Percentiles rank a stretch among this genome's conserved stretches.
Conservation (phyloP, 2,329 filamentous ascomycete genomes). For the Lithohypha guttulata region DNA sequence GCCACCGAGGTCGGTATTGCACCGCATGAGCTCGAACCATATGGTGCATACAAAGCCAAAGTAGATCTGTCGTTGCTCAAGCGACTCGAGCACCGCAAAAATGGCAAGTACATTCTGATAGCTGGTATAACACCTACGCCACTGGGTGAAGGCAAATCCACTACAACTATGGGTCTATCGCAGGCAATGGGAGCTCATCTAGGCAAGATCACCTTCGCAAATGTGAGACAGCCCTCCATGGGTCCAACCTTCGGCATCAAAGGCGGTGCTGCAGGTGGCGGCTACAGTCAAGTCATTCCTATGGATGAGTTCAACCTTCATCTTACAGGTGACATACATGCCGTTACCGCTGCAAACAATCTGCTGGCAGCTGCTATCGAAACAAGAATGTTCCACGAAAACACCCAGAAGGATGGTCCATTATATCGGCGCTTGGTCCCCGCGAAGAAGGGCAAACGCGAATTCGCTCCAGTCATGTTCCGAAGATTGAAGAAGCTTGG, state of each 20-base stretch:
- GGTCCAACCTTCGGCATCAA: constrained; percentile 98
- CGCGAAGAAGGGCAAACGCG: constrained; percentile 75
- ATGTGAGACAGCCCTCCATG: constrained; percentile 92
- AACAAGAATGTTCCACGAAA: constrained; percentile 96
- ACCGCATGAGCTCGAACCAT: constrained; percentile 82
- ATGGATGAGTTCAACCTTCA: constrained; percentile 99
- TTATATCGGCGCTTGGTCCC: constrained; percentile 84
- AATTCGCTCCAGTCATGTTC: constrained; percentile 85
- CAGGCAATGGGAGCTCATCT: constrained; percentile 87
- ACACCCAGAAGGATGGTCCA: constrained; percentile 80
- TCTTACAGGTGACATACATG: constrained; percentile 94
- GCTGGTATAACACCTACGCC: constrained; percentile 95
- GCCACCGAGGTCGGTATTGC: constrained; percentile 82
- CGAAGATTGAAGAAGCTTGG: constrained; percentile 88
- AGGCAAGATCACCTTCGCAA: constrained; percentile 81
- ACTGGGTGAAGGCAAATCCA: constrained; percentile 94
- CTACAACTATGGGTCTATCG: constrained; percentile 88
- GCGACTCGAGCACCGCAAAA: constrained; percentile 71
- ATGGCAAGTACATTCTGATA: constrained; percentile 86
- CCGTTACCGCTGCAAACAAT: constrained; percentile 95
- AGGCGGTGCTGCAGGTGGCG: constrained; percentile 90
- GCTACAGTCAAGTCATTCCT: constrained; percentile 97
- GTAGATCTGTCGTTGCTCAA: constrained; percentile 73
- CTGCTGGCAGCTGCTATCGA: constrained; percentile 91
- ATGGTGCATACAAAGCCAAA: constrained; percentile 93